Evolutionary conservation across 2,329 filamentous ascomycete species (phyloP), one percentile per base, ranked within the genome.

Genomic region (Elsinoe ampelina): DNA sequence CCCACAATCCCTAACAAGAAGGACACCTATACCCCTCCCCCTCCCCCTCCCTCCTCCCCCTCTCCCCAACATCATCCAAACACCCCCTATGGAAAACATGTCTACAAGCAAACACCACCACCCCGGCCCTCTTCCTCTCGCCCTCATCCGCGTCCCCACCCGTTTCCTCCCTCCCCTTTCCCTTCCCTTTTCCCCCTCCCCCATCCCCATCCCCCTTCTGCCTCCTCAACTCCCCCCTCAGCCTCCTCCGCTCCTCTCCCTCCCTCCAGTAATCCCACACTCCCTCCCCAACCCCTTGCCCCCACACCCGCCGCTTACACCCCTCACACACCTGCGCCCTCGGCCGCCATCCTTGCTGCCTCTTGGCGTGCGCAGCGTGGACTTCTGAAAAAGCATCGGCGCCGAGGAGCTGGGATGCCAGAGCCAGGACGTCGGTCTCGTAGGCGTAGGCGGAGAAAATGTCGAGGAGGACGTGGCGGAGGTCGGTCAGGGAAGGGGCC

Each of bases 361-460:
- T 80, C 5, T 93, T 79, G 55, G 80, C 77, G 6, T 87, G 82
- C 4, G 89, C 85, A 63, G 87, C 81, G 42, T 83, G 77, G 35
- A 98, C 89, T 61, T 88, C 86, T 39, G 86, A 81, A 65, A 97
- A 98, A 5, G 95, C 78, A 65, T 93, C 93, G 63, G 89, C 85
- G 61, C 95, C 91, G 0, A 98, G 77, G 57, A 98, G 83, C 3
- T 86, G 80, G 68, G 92, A 95, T 0, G 93, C 89, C 2, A 98
- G 80, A 1, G 81, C 79, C 17, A 98, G 79, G 13, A 98, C 87
- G 0, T 87, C 91, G 68, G 92, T 88, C 70, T 98, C 93, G 68
- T 97, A 96, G 0, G 90, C 86, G 68, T 98, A 98, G 0, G 93
- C 92, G 0, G 92, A 84, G 72, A 98, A 97, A 57, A 98, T 92